Base-by-base conservation (phyloP, 306 rosid species). In the Crataegus laevigata region DNA sequence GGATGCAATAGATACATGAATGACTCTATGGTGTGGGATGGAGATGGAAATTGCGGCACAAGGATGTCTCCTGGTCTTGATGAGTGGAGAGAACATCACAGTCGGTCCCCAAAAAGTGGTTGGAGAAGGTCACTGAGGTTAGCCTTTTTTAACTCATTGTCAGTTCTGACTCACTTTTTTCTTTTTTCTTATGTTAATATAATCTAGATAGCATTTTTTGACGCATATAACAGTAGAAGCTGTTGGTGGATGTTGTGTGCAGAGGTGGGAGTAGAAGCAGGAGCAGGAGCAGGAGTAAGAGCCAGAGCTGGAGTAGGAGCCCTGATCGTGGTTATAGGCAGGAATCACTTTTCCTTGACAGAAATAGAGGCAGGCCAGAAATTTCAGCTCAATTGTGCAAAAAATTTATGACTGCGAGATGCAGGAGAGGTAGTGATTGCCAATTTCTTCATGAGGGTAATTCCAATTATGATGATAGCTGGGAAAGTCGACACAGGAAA, bases 381-480 rank as follows among this genome's bases (percentile, higher is more conserved):
- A 81, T 82, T 38, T 84, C 89, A 4, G 68, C 78, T 47, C 97
- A 85, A 73, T 64, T 84, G 52, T 92, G 99, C 84, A 86, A 88
- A 87, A 98, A 94, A 80, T 94, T 90, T 80, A 64, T 78, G 38
- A 82, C 85, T 77, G 99, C 98, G 55, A 92, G 88, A 83, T 94
- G 99, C 85, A 88, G 99, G 81, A 84, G 96, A 86, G 98, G 96
- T 52, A 82, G 79, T 72, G 87, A 75, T 69, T 91, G 98, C 78
- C 88, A 81, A 66, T 88, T 94, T 85, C 86, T 86, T 76, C 98
- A 93, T 66, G 89, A 85, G 80, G 93, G 83, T 80, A 73, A 70
- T 75, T 86, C 84, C 80, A 85, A 64, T 83, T 83, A 79, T 62
- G 96, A 90, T 60, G 91, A 89, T 79, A 88, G 80, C 88, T 85